Conservation (phyloP, 352 stramenopile genomes). For the Phytophthora megakarya region DNA sequence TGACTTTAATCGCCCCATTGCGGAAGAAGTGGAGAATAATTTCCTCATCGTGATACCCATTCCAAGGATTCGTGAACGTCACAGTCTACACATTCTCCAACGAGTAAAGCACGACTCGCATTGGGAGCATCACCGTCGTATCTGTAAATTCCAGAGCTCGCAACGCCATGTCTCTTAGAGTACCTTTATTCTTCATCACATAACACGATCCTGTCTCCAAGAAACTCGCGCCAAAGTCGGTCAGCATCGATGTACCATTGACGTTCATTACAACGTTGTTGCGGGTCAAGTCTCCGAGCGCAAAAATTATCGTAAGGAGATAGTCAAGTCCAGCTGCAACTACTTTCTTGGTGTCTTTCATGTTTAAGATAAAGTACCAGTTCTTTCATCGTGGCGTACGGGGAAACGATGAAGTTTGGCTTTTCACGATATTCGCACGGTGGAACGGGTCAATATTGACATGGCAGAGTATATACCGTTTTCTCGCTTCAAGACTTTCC, state of each 20-base stretch:
- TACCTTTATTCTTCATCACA: constrained; percentile 6
- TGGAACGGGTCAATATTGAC: no score
- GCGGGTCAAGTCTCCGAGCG: constrained; percentile 30
- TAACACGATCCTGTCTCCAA: neutral
- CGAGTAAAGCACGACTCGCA: neutral
- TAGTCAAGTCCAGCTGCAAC: constrained; percentile 21
- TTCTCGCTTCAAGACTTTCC: no score
- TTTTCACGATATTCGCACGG: no score
- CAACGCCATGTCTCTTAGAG: neutral
- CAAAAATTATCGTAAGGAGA: constrained; percentile 20
- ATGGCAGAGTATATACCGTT: no score
- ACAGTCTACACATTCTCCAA: neutral
- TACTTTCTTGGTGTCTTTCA: constrained; percentile 8
- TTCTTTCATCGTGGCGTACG: constrained; percentile 11
- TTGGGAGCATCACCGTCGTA: neutral
- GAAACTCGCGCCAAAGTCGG: constrained; percentile 38
- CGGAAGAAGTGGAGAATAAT: neutral
- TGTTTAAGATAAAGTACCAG: constrained; percentile 16
- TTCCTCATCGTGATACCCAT: neutral
- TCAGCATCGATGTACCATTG: constrained; percentile 35
- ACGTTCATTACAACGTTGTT: constrained; percentile 39
- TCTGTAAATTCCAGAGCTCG: neutral
- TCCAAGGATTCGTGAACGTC: neutral
- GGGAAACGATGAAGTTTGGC: no score
- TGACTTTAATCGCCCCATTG: neutral